A percentile compares a stretch with the other conserved stretches of the same genome.
These are phyloP conservation scores for Globisporangium lucens DNA, from an alignment of 352 stramenopile genomes.

Conservation along the genomic window DNA sequence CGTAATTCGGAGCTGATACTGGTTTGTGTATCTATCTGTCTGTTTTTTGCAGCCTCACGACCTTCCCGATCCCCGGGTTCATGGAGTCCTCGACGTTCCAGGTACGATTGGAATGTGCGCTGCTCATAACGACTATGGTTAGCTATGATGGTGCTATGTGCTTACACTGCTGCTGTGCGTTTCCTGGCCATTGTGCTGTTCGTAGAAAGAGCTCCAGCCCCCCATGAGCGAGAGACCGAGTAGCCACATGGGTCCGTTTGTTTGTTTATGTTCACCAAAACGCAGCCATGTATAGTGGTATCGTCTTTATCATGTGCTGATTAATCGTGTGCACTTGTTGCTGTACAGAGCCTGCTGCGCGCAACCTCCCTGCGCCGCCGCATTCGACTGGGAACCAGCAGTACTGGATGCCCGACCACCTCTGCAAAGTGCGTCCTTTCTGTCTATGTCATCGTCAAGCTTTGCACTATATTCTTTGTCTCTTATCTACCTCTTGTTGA, in stretches of 20 bases:
- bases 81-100: slow-evolving; percentile 44
- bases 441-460: too few relatives aligned
- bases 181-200: neutral
- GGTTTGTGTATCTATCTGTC: neutral
- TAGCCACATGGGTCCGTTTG: slow-evolving; percentile 10
- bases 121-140: neutral
- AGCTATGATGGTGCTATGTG: neutral
- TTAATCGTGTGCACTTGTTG: neutral
- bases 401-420: slow-evolving; percentile 86
- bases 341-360: slow-evolving; percentile 18
- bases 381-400: slow-evolving; percentile 50
- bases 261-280: neutral
- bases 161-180: neutral
- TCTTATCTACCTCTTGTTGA: too few relatives aligned
- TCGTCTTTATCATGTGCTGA: neutral
- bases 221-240: slow-evolving; percentile 19
- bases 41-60: slow-evolving; percentile 44
- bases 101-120: slow-evolving; percentile 17
- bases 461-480: too few relatives aligned
- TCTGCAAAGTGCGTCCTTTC: slow-evolving; percentile 59
- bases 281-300: neutral
- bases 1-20: neutral
- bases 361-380: slow-evolving; percentile 27
- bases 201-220: slow-evolving; percentile 16
- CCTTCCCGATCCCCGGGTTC: slow-evolving; percentile 61